Conservation (phyloP, 2,329 filamentous ascomycete genomes). For the Myriangium duriaei region DNA sequence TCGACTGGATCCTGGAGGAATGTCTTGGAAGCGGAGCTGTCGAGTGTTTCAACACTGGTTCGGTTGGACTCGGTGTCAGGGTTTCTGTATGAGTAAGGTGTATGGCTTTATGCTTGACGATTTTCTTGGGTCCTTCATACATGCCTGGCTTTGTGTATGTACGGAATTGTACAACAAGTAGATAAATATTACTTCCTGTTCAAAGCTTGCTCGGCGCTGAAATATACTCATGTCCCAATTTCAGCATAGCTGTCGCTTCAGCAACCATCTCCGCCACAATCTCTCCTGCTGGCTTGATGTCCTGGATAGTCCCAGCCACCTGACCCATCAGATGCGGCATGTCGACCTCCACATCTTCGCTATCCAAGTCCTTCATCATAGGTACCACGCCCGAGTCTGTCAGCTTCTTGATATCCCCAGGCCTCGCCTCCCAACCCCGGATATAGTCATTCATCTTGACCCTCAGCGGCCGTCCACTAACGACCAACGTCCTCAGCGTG, state of each 20-base stretch:
- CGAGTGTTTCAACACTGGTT: slow-evolving; percentile 63
- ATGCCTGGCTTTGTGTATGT: too few relatives aligned
- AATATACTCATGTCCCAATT: slow-evolving; percentile 49
- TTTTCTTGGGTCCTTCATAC: too few relatives aligned
- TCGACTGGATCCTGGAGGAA: slow-evolving; percentile 60
- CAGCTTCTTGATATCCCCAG: slow-evolving; percentile 61
- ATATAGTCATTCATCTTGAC: slow-evolving; percentile 78
- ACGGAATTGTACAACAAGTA: too few relatives aligned
- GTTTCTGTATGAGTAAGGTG: too few relatives aligned
- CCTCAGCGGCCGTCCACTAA: slow-evolving; percentile 70
- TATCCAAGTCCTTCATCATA: slow-evolving; percentile 68
- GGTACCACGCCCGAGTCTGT: slow-evolving; percentile 69
- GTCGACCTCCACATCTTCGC: slow-evolving; percentile 64
- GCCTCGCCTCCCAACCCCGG: slow-evolving; percentile 63
- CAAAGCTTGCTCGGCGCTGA: slow-evolving; percentile 33
- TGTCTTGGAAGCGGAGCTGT: slow-evolving; percentile 57
- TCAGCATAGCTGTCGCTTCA: slow-evolving; percentile 58
- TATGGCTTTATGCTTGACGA: too few relatives aligned
- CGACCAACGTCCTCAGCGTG: slow-evolving; percentile 69
- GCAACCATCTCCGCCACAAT: slow-evolving; percentile 88
- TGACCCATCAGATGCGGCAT: slow-evolving; percentile 88
- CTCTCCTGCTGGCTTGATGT: slow-evolving; percentile 65
- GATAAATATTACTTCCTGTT: too few relatives aligned
- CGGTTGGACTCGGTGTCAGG: slow-evolving; percentile 54
- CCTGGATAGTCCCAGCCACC: slow-evolving; percentile 65